Evolutionary conservation across 1,284 basidiomycete genomes (phyloP).

Genomic region (Hymenochaete sp.): DNA sequence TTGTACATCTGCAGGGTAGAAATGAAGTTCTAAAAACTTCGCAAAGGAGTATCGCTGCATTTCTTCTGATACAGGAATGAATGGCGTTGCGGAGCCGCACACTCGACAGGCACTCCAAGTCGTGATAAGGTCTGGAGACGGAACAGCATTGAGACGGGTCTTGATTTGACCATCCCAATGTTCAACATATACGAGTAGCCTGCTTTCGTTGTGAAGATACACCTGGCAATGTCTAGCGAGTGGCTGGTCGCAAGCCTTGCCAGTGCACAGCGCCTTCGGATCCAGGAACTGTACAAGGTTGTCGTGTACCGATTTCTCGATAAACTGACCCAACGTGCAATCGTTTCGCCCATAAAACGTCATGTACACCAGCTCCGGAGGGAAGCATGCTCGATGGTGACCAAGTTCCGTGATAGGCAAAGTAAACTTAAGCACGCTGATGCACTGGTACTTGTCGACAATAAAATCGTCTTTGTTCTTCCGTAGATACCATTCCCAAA

Average conservation of each 20-base stretch:
- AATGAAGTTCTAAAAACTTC: constrained; percentile 87
- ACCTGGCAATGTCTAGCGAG: constrained; percentile 81
- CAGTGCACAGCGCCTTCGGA: constrained; percentile 68
- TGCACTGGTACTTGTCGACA: constrained; percentile 89
- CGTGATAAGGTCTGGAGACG: constrained; percentile 68
- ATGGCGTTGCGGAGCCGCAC: constrained; percentile 77
- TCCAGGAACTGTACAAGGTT: constrained; percentile 60
- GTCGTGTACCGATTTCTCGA: constrained; percentile 73
- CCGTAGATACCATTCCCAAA: constrained; percentile 89
- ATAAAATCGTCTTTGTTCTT: constrained; percentile 78
- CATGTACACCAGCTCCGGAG: constrained; percentile 63
- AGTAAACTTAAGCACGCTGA: constrained; percentile 69
- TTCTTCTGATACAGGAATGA: constrained; percentile 86
- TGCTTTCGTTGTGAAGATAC: constrained; percentile 83
- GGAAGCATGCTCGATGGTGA: constrained; percentile 57
- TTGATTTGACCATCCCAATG: constrained; percentile 76
- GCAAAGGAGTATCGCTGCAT: constrained; percentile 92
- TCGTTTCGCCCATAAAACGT: constrained; percentile 93
- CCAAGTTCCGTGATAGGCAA: constrained; percentile 63
- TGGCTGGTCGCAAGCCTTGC: constrained; percentile 78
- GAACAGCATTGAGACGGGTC: constrained; percentile 40
- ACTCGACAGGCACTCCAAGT: constrained; percentile 90
- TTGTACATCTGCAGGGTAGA: constrained; percentile 80
- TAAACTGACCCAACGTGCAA: constrained; percentile 85
- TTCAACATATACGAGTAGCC: constrained; percentile 79